Evolutionary conservation across 305 asterid species (phyloP), one percentile per base, ranked within the genome.

Genomic region (Plantago rigida): DNA sequence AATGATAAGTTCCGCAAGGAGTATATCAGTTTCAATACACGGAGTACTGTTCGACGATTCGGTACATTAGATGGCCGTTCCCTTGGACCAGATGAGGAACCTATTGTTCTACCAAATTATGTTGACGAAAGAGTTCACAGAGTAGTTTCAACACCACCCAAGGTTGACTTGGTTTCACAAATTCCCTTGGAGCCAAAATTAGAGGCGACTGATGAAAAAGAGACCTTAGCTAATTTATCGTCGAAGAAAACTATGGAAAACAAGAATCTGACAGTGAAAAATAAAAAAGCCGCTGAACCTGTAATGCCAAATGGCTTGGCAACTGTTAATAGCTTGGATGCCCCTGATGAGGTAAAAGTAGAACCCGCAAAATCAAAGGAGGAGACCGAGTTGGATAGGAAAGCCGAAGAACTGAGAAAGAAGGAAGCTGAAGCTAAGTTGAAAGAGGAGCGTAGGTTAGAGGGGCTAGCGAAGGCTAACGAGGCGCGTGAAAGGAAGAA

Each of bases 41-140:
- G 81, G 75, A 88, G 94, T 61, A 80, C 86, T 8, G 51, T 80
- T 57, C 69, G 83, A 81, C 84, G 94, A 84, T 72, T 88, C 11
- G 93, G 95, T 50, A 80, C 94, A 51, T 69, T 80, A 70, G 99
- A 88, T 68, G 94, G 95, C 60, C 89, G 93, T 57, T 62, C 87
- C 50, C 91, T 86, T 56, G 93, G 87, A 51, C 94, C 93, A 49
- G 81, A 84, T 42, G 95, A 92, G 84, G 72, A 69, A 65, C 90
- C 90, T 24, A 82, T 73, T 58, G 55, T 72, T 13, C 34, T 81
- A 50, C 85, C 90, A 70, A 73, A 65, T 73, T 71, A 72, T 63
- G 66, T 53, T 56, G 69, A 66, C 29, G 86, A 68, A 71, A 73
- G 84, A 80, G 69, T 45, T 58, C 59, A 54, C 64, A 75, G 72